Base-by-base conservation (phyloP, 2,329 filamentous ascomycete species). In the Fusarium sp. region DNA sequence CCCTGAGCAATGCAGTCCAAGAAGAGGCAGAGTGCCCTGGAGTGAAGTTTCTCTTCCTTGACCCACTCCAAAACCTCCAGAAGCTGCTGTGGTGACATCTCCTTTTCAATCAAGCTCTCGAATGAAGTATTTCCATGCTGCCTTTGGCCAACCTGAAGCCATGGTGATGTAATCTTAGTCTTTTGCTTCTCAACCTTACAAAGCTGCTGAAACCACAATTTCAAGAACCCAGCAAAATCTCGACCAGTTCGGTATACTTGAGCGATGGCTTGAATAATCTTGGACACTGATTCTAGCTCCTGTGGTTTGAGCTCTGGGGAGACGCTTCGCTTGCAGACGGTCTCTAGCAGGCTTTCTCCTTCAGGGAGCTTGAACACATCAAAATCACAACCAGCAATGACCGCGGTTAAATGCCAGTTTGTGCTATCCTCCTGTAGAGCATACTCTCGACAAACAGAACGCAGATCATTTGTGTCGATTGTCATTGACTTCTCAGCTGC, bases 201-300 rank as follows among this genome's bases (percentile, higher is more conserved):
- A 4, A 87, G 79, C 62, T 85, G 82, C 45, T 80, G 74, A 52
- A 81, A 85, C 86, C 86, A 88, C 4, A 84, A 76, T 52, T 81
- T 82, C 66, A 88, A 66, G 62, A 88, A 88, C 10, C 81, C 79
- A 0, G 84, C 77, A 18, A 87, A 76, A 61, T 84, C 83, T 58
- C 85, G 83, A 16, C 80, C 82, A 10, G 79, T 83, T 12, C 82
- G 82, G 69, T 84, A 86, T 0, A 85, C 85, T 57, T 82, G 78
- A 4, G 83, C 82, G 25, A 88, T 81, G 3, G 83, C 78, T 6
- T 80, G 78, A 7, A 87, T 79, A 9, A 86, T 82, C 16, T 80
- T 75, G 8, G 76, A 75, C 35, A 80, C 78, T 15, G 74, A 69
- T 10, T 73, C 69, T 4, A 70, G 39, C 18, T 79, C 71, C 9